phyloP scores from a whole-genome alignment of 2,329 filamentous ascomycete genomes.

The Diaporthe citriasiana region DNA sequence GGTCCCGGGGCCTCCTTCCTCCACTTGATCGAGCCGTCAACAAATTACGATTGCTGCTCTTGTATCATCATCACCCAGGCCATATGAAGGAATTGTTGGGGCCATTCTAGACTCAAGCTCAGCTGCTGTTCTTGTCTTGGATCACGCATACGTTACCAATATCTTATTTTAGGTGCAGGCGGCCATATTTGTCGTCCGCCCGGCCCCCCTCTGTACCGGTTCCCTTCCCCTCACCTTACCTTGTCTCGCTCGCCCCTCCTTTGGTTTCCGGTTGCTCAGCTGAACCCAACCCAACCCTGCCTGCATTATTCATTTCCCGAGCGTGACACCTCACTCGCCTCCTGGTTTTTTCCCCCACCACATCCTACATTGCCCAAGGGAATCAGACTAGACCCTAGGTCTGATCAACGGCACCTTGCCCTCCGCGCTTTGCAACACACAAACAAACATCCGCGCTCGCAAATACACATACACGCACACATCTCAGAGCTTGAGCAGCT shows the following conservation, averaged over 20 bases:
- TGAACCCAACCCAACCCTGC: conserved; percentile 23
- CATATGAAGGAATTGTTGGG: background rate
- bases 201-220: conserved; percentile 4
- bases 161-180: conserved; percentile 41
- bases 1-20: background rate
- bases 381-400: conserved; percentile 11
- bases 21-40: conserved; percentile 1
- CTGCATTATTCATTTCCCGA: conserved; percentile 27
- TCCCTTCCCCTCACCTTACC: background rate
- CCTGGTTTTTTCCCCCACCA: conserved; percentile 6
- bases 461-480: background rate
- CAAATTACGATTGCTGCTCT: background rate
- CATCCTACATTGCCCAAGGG: background rate
- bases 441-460: background rate
- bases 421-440: conserved; percentile 5
- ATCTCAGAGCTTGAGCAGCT: background rate
- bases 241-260: conserved; percentile 8
- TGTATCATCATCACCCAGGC: background rate
- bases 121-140: conserved; percentile 1
- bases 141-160: conserved; percentile 36
- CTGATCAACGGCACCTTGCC: background rate
- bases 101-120: conserved; percentile 8
- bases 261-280: conserved; percentile 25
- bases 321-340: conserved; percentile 31
- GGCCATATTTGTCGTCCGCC: conserved; percentile 29